Base-by-base conservation (phyloP, 805 yeast genomes). In the Lachancea lanzarotensis region DNA sequence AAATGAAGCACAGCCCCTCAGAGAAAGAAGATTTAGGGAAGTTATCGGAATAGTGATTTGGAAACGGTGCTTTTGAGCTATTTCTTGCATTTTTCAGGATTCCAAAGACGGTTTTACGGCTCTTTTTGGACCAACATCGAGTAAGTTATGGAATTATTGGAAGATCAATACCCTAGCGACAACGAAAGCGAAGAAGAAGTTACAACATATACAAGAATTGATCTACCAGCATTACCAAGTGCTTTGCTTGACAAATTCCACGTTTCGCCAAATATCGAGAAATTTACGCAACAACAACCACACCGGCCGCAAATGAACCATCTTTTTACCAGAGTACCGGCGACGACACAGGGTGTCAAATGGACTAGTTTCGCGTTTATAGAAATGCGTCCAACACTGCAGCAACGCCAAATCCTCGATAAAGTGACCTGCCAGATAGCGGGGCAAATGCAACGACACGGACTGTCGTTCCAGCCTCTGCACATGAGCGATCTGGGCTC, bases 401-500 rank as follows among this genome's bases (percentile, higher is more conserved):
- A n/a, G 22, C 58, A 58, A 22, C 42, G 56, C 15, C 37, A 15
- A 9, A n/a, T 38, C 12, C 35, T 61, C n/a, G 46, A 46, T 30
- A 37, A 41, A 12, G 17, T 50, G 25, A 26, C 56, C 12, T 15
- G 16, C 27, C 20, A 40, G 6, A 47, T 50, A 32, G 53, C 53
- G 33, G 26, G 29, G 6, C 37, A 15, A 12, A 17, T 37, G 20
- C 18, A 25, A 12, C 18, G 13, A 9, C 22, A 10, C 7, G 43
- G 32, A 7, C 32, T 33, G 15, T 5, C 7, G 3, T 53, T 59
- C 25, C 48, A 55, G 34, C 66, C 67, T 1, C 35, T 55, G 35
- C 55, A 47, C 37, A n/a, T 48, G 8, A 51, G 56, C 15, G 39
- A 52, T 2, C 45, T 62, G 18, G 65, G 65, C 1, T 49, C 65